Evolutionary conservation across 257 asterid genomes (phyloP).

Genomic region (Leptodermis oblonga): DNA sequence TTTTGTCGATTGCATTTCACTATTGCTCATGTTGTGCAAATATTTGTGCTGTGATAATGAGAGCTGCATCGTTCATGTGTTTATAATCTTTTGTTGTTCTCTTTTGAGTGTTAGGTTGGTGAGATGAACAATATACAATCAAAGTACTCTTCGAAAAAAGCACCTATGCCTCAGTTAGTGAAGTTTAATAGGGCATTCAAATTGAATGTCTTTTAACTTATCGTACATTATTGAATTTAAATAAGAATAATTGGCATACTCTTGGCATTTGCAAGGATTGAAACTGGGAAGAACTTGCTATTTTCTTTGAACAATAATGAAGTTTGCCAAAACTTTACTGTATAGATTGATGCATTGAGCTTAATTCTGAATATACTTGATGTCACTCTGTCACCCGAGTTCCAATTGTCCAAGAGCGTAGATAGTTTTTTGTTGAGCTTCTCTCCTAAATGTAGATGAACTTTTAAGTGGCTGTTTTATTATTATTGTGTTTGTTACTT

Average conservation of each 20-base stretch:
- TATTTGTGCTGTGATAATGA: neutral
- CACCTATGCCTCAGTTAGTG: slow-evolving; percentile 47
- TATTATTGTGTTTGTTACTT: slow-evolving; percentile 10
- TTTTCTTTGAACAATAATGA: neutral
- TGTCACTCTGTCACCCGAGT: neutral
- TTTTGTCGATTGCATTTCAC: too few relatives aligned
- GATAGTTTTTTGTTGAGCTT: slow-evolving; percentile 5
- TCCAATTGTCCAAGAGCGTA: neutral
- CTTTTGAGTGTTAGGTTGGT: slow-evolving; percentile 3
- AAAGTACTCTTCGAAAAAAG: slow-evolving; percentile 38
- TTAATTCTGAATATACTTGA: neutral
- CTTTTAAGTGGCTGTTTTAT: neutral
- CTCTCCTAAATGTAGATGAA: neutral
- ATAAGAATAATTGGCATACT: neutral
- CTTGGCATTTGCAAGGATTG: neutral
- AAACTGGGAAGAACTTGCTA: neutral
- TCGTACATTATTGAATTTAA: neutral
- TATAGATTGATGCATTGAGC: neutral
- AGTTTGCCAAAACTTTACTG: neutral
- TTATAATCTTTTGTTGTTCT: neutral
- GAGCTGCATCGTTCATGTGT: neutral
- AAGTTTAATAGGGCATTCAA: slow-evolving; percentile 51
- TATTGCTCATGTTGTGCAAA: neutral
- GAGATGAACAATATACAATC: slow-evolving; percentile 23
- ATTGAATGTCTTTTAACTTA: slow-evolving; percentile 25